Evolutionary conservation across 2,329 filamentous ascomycete species (phyloP), one percentile per base, ranked within the genome.

Genomic region (Fusarium anguioides): DNA sequence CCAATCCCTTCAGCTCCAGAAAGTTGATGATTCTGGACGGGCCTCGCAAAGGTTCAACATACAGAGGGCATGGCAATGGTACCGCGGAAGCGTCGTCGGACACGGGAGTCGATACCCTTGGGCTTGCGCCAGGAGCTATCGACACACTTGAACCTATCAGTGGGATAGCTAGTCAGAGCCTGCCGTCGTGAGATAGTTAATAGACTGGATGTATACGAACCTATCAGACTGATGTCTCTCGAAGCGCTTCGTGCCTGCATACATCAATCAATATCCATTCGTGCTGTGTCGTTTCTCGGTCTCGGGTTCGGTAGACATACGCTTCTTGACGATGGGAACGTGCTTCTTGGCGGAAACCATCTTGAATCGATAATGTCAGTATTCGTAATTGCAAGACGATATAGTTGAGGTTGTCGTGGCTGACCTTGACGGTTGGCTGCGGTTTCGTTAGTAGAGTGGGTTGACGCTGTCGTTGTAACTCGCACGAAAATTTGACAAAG

Each of bases 291-390:
- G 68, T 63, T 39, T 49, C 44, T 49, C 44, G 26, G 29, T 24
- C 20, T 55, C 45, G 40, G n/a, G 55, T 61, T 54, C 62, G 69
- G 75, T 79, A 33, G 8, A 94, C 93, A 81, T 95, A 97, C 94
- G 94, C 94, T 99, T 99, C 93, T 99, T 99, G 81, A 99, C 93
- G 89, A 99, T 99, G 80, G 94, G 91, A 82, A 98, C 90, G 86
- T 98, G 96, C 89, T 97, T 96, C 92, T 96, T 97, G 85, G 95
- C 92, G 91, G 94, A 89, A 89, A 95, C 94, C 96, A 98, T 98
- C 94, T 95, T 74, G 56, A 73, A 42, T 33, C 55, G 46, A 60
- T 59, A 64, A 74, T 66, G 73, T 80, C 72, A 79, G 77, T 67
- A 72, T 33, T 59, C 24, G 44, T 39, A 53, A 37, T 42, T 24